Base-by-base conservation (phyloP, 1,284 basidiomycete species). In the Bondarzewia mesenterica region DNA sequence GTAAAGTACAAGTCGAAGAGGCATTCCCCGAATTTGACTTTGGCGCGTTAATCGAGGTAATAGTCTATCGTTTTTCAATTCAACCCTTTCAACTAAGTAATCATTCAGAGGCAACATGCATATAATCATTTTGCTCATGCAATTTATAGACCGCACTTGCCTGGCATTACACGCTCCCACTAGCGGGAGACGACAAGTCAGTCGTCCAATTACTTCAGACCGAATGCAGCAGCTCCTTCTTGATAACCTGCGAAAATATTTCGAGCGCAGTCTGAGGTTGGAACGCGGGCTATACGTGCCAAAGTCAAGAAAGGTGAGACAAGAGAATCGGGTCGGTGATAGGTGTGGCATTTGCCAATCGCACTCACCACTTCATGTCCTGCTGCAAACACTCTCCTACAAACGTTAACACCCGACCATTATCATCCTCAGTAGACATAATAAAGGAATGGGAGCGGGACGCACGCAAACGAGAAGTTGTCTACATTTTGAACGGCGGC, bases 291-390 rank as follows among this genome's bases (percentile, higher is more conserved):
- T 43, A 12, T 22, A 18, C 21, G 21, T 3, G 7, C 14, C n/a
- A 21, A 39, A 4, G 1, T 8, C 4, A 40, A 10, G 16, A 12
- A 40, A 22, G 16, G 16, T n/a, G n/a, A 40, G 38, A n/a, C 21
- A 16, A 18, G 10, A 18, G 10, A 12, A 12, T 4, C 38, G 16
- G 16, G 18, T 40, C 7, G 5, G 38, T 10, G 10, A 12, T 16
- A 16, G n/a, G 10, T 16, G n/a, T 21, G n/a, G 20, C 20, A 40
- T 7, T 2, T 16, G 20, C 18, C 16, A 18, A 3, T 5, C 3
- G 42, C 8, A 5, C 42, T n/a, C 10, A 43, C 42, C 42, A 43
- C 42, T 43, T 43, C 42, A 23, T 43, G 42, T 25, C 42, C 42
- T 12, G 42, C 18, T 22, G 15, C n/a, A 27, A 22, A 43, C 42